Evolutionary conservation across 768 basidiomycete species (phyloP).

Genomic region (Crassisporium funariophilum): DNA sequence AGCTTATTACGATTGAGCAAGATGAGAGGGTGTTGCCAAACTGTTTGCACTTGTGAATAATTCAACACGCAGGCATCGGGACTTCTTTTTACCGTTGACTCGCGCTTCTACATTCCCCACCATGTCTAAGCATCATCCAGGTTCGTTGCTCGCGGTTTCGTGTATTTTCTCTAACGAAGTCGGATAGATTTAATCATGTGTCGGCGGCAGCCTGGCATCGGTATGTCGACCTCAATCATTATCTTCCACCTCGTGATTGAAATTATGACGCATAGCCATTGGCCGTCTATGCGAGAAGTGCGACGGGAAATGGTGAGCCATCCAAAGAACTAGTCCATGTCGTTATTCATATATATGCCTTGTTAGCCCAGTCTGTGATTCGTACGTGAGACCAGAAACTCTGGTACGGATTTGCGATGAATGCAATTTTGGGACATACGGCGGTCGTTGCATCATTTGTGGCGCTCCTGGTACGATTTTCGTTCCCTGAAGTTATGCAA

Average conservation of each 20-base stretch:
- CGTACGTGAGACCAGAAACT: constrained; percentile 97
- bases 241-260: background rate
- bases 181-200: constrained; percentile 94
- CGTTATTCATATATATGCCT: background rate
- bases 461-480: constrained; percentile 79
- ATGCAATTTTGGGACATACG: constrained; percentile 98
- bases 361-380: constrained; percentile 93
- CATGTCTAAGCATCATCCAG: constrained; percentile 93
- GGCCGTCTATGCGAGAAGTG: constrained; percentile 99
- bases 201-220: constrained; percentile 95
- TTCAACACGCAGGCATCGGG: too few relatives aligned
- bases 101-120: constrained; percentile 7
- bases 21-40: too few relatives aligned
- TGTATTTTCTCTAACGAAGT: constrained; percentile 8
- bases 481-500: background rate
- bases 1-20: too few relatives aligned
- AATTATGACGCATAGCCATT: constrained; percentile 61
- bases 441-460: constrained; percentile 97
- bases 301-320: constrained; percentile 94
- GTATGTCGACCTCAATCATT: constrained; percentile 39
- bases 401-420: constrained; percentile 98
- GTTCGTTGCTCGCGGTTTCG: constrained; percentile 33
- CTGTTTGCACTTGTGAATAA: too few relatives aligned
- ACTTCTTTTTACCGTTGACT: background rate
- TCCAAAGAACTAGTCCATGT: background rate